These are phyloP conservation scores for Phytophthora gonapodyides DNA, from an alignment of 352 stramenopile genomes.

Conservation along the genomic window DNA sequence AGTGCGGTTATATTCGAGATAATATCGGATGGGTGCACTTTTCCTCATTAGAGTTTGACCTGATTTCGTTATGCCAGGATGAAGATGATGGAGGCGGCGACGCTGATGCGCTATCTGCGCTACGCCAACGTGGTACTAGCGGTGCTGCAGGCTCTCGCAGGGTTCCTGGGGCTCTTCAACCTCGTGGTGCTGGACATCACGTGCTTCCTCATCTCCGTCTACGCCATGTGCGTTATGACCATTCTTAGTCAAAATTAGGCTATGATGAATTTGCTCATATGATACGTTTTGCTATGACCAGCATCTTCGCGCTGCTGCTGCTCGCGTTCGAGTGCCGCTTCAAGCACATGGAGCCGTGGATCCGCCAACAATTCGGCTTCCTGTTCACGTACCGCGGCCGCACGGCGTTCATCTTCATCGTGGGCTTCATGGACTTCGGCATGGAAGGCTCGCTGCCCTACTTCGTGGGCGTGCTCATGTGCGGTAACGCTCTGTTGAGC, in stretches of 20 bases:
- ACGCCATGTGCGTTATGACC: slow-evolving; percentile 72
- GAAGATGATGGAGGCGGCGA: slow-evolving; percentile 66
- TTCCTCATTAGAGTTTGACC: neutral
- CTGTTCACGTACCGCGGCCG: slow-evolving; percentile 88
- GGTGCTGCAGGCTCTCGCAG: slow-evolving; percentile 78
- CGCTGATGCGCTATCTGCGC: slow-evolving; percentile 79
- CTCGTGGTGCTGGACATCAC: slow-evolving; percentile 86
- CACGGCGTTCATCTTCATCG: slow-evolving; percentile 84
- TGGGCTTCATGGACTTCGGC: slow-evolving; percentile 90
- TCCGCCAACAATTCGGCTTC: slow-evolving; percentile 86
- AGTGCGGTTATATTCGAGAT: slow-evolving; percentile 28
- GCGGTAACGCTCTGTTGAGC: slow-evolving; percentile 73
- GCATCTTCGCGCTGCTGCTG: slow-evolving; percentile 83
- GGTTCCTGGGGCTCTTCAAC: slow-evolving; percentile 87
- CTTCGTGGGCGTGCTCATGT: slow-evolving; percentile 82
- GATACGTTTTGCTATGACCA: slow-evolving; percentile 18
- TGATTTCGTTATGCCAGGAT: slow-evolving; percentile 42
- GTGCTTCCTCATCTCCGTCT: slow-evolving; percentile 87
- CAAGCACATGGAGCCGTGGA: slow-evolving; percentile 86
- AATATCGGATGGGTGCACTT: neutral
- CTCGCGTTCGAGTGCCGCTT: slow-evolving; percentile 89
- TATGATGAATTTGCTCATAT: slow-evolving; percentile 9
- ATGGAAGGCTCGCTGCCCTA: slow-evolving; percentile 76
- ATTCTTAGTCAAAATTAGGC: slow-evolving; percentile 6
- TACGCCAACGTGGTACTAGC: slow-evolving; percentile 85